Conservation (phyloP, 192 early-diverging fungal genomes). For the Podila epicladia region DNA sequence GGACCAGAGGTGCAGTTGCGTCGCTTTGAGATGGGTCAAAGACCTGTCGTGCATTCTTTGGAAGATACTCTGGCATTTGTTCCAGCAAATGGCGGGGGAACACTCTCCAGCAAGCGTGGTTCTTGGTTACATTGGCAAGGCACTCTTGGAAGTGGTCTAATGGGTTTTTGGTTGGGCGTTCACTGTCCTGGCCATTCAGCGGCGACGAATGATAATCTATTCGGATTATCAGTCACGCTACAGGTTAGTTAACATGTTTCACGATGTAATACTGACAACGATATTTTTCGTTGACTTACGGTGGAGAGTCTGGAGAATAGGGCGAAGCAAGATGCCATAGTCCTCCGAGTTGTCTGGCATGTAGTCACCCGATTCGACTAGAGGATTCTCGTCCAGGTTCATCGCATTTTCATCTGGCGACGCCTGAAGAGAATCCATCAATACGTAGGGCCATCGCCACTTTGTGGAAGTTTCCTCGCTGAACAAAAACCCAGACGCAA, state of each 20-base stretch:
- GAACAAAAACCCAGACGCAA: conserved; percentile 36
- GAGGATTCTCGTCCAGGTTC: background rate
- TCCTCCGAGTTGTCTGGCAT: conserved; percentile 14
- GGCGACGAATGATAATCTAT: background rate
- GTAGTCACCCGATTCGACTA: conserved; percentile 8
- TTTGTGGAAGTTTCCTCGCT: background rate
- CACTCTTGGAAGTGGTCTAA: background rate
- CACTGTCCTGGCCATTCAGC: background rate
- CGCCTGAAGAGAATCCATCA: conserved; percentile 8
- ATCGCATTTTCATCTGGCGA: background rate
- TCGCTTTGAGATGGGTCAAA: conserved; percentile 28
- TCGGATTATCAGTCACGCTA: background rate
- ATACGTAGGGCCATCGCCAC: conserved; percentile 51
- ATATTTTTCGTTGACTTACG: background rate
- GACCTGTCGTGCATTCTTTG: conserved; percentile 10
- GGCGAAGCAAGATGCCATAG: conserved; percentile 2
- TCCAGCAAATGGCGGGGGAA: conserved; percentile 49
- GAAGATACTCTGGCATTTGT: conserved; percentile 34
- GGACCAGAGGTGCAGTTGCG: conserved; percentile 24
- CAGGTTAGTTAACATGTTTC: too few relatives aligned
- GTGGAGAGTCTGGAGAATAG: conserved; percentile 6
- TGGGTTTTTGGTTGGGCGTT: background rate
- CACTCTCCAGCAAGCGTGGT: conserved; percentile 38
- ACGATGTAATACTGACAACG: too few relatives aligned
- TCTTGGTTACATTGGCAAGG: conserved; percentile 3